Evolutionary conservation across 2,329 filamentous ascomycete species (phyloP), one percentile per base, ranked within the genome.

Genomic region (Penicillium paneum): DNA sequence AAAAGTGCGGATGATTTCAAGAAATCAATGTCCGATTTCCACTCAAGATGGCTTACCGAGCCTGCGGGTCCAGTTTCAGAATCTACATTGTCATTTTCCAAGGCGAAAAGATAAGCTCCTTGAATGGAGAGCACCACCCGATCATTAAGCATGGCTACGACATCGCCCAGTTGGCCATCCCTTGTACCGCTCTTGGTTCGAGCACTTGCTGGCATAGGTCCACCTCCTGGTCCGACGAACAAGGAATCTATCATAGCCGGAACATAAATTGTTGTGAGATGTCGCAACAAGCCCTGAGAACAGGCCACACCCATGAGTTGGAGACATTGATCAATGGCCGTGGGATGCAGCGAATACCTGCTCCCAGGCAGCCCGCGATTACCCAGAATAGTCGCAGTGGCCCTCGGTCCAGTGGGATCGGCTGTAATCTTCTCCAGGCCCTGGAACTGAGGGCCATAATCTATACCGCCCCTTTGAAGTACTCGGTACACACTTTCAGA

Each of bases 301-400:
- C 42, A 34, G 1, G 57, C 57, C 19, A 58, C 49, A 12, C 43
- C 47, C 39, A 60, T 36, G 1, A 60, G 51, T 35, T 60, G 58
- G 10, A 60, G 44, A 34, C 53, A 53, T 36, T 60, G 56, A 21
- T 60, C 58, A 31, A 60, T 59, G 1, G 43, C 43, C 28, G 53
- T 49, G 26, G 58, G 55, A 51, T 60, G 50, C 8, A 57, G n/a
- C 1, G 36, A 11, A 36, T 55, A 55, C 21, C 34, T 48, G 31
- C 53, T 49, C 29, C 47, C 38, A 38, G 31, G 52, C 3, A 49
- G 28, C 8, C 48, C 21, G 15, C 51, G 31, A 24, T 54, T 43
- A 17, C 45, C 45, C 8, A 54, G 2, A 5, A 54, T 17, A 6
- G 36, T 53, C 3, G 38, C 51, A n/a, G 31, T 54, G 10, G 51